Evolutionary conservation across 1,284 basidiomycete species (phyloP).

Genomic region (Sutorius eximius): DNA sequence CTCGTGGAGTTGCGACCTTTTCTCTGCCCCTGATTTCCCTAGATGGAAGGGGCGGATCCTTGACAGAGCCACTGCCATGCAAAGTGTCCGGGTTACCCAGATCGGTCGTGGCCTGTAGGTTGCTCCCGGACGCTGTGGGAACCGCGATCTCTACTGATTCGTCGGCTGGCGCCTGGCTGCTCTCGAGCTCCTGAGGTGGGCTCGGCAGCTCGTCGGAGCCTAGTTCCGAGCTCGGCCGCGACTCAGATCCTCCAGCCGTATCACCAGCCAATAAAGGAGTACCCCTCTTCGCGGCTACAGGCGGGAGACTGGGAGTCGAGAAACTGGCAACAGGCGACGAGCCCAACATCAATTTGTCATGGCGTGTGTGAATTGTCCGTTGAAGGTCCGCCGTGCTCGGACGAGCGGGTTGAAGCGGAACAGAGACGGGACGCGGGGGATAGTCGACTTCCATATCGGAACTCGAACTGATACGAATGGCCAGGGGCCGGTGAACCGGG

Average conservation of each 20-base stretch:
- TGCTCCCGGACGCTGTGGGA: background rate
- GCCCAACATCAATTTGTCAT: constrained; percentile 7
- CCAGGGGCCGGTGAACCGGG: constrained; percentile 7
- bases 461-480: constrained; percentile 4
- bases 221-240: constrained; percentile 13
- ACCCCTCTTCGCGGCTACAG: background rate
- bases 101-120: constrained; percentile 5
- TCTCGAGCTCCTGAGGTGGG: constrained; percentile 16
- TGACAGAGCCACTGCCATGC: background rate
- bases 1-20: background rate
- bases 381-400: background rate
- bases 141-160: constrained; percentile 4
- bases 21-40: constrained; percentile 2
- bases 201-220: constrained; percentile 18
- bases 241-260: constrained; percentile 9
- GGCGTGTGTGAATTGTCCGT: background rate
- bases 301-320: constrained; percentile 18
- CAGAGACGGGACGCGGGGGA: constrained; percentile 22
- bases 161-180: constrained; percentile 5
- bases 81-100: background rate
- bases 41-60: background rate
- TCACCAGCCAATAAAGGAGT: constrained; percentile 3
- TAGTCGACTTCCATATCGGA: constrained; percentile 33
- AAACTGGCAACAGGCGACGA: constrained; percentile 17
- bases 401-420: constrained; percentile 14